Evolutionary conservation across 345 rosid species (phyloP).

Genomic region (Reutealis trisperma): DNA sequence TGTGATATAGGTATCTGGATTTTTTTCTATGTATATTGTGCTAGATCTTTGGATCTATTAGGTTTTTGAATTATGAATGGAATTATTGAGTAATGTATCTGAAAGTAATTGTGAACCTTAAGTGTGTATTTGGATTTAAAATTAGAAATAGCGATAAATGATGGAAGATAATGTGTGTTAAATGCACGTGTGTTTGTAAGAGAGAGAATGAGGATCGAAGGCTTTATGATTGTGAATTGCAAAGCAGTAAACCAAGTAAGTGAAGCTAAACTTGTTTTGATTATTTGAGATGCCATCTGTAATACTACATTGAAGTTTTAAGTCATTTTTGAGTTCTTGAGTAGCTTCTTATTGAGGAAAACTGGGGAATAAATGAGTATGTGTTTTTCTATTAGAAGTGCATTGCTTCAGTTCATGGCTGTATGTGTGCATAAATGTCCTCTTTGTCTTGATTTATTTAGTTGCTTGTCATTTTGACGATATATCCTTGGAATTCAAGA

Average conservation of each 20-base stretch:
- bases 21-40: not conserved
- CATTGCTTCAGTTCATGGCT: not conserved
- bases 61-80: not conserved
- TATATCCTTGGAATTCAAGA: too few species aligned
- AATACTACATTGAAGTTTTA: not conserved
- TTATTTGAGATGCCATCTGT: too few species aligned
- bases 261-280: not conserved
- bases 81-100: not conserved
- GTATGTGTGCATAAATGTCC: not conserved
- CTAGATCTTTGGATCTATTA: slow-evolving; percentile 21
- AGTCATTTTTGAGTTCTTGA: not conserved
- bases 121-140: slow-evolving; percentile 14
- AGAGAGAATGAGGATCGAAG: not conserved
- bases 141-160: not conserved
- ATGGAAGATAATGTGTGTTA: not conserved
- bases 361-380: not conserved
- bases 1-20: not conserved
- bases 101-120: not conserved
- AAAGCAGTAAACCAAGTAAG: too few species aligned
- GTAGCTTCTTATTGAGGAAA: not conserved
- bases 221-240: not conserved
- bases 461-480: not conserved
- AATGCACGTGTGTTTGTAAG: not conserved
- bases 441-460: not conserved
- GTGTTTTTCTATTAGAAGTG: not conserved